These are phyloP conservation scores for Phialocephala sp. DNA, from an alignment of 2,329 filamentous ascomycete species.

Conservation along the genomic window DNA sequence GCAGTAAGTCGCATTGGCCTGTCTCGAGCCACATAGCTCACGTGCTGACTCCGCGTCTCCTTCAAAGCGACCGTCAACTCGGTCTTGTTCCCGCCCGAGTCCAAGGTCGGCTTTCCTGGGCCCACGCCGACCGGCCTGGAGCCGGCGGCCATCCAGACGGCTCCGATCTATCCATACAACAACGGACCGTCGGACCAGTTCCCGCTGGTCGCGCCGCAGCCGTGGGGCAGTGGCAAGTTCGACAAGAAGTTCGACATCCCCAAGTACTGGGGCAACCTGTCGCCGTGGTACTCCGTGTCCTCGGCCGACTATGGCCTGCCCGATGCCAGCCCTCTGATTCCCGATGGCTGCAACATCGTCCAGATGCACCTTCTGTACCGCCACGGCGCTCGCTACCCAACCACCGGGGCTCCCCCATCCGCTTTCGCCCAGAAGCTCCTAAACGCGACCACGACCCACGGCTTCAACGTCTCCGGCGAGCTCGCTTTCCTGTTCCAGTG, in stretches of 20 bases:
- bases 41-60: neutral
- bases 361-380: slow-evolving; percentile 27
- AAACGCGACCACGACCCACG: slow-evolving; percentile 18
- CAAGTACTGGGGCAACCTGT: slow-evolving; percentile 26
- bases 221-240: slow-evolving; percentile 18
- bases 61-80: slow-evolving; percentile 18
- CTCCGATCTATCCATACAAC: slow-evolving; percentile 21
- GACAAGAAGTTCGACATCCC: slow-evolving; percentile 23
- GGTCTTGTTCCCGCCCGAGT: slow-evolving; percentile 20
- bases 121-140: slow-evolving; percentile 23
- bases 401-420: slow-evolving; percentile 19
- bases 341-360: slow-evolving; percentile 25
- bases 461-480: slow-evolving; percentile 21
- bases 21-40: neutral
- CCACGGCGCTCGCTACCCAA: slow-evolving; percentile 26
- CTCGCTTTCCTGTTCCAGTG: slow-evolving; percentile 22
- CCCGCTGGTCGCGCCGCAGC: slow-evolving; percentile 23
- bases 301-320: slow-evolving; percentile 26
- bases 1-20: slow-evolving; percentile 13
- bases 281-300: slow-evolving; percentile 26
- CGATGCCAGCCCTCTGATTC: slow-evolving; percentile 23
- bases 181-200: slow-evolving; percentile 25
- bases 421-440: slow-evolving; percentile 22
- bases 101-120: slow-evolving; percentile 23
- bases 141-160: slow-evolving; percentile 22